These are phyloP conservation scores for Rhizopus microsporus DNA, from an alignment of 371 early-diverging fungal species.

Conservation along the genomic window DNA sequence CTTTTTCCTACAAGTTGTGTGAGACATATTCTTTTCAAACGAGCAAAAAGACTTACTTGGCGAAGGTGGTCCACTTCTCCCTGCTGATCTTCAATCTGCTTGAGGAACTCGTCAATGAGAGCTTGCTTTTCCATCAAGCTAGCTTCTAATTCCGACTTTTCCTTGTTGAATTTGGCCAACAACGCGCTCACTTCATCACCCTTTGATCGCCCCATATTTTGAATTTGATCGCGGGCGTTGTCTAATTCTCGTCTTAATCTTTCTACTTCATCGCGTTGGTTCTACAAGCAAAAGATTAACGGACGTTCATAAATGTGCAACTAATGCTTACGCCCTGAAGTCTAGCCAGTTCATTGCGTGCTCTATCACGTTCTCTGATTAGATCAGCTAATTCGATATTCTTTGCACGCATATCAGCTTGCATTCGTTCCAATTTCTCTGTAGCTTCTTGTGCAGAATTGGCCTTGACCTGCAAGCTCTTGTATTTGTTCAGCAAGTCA, in stretches of 20 bases:
- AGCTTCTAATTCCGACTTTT: conserved; percentile 79
- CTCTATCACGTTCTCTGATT: conserved; percentile 82
- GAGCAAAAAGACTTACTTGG: conserved; percentile 28
- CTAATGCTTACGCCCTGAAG: conserved; percentile 45
- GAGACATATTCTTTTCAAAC: neutral
- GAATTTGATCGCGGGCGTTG: conserved; percentile 71
- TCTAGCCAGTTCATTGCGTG: conserved; percentile 72
- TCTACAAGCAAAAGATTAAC: conserved; percentile 29
- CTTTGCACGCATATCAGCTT: conserved; percentile 79
- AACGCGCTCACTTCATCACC: conserved; percentile 84
- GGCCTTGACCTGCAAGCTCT: conserved; percentile 78
- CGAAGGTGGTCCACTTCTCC: conserved; percentile 69
- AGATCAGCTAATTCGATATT: conserved; percentile 80
- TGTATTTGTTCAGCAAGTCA: conserved; percentile 88
- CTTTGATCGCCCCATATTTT: conserved; percentile 76
- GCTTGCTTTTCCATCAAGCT: conserved; percentile 53
- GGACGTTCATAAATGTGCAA: neutral
- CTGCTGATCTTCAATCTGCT: conserved; percentile 68
- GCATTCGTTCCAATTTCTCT: conserved; percentile 75
- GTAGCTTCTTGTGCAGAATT: conserved; percentile 77
- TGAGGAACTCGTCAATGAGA: conserved; percentile 62
- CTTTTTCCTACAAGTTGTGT: conserved; percentile 55
- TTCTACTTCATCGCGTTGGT: conserved; percentile 77
- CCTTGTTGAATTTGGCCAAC: conserved; percentile 74
- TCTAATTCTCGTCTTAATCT: conserved; percentile 79